Evolutionary conservation across 768 basidiomycete species (phyloP).

Genomic region (Antrodiella citrinella): DNA sequence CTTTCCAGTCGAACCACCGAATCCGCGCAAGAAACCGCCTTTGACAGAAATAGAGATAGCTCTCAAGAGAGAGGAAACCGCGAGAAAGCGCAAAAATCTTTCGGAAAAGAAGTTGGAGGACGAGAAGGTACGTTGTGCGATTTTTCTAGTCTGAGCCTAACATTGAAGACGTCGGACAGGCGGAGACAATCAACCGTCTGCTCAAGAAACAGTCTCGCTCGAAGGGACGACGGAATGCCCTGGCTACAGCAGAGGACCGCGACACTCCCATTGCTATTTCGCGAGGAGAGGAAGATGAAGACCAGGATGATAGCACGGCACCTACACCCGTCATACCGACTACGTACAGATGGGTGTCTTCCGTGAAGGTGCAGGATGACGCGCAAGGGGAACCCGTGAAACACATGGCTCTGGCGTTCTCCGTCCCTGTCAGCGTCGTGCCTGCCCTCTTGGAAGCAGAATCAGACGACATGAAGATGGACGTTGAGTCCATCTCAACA

Average conservation of each 20-base stretch:
- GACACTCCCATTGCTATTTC: conserved; percentile 25
- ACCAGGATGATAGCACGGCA: conserved; percentile 27
- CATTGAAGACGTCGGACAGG: conserved; percentile 29
- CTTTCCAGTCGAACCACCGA: conserved; percentile 22
- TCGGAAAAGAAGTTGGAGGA: conserved; percentile 81
- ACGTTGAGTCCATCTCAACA: conserved; percentile 6
- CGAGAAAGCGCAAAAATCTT: conserved; percentile 72
- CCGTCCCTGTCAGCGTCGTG: conserved; percentile 37
- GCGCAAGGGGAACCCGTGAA: conserved; percentile 7
- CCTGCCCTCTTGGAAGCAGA: conserved; percentile 4
- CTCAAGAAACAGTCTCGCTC: conserved; percentile 78
- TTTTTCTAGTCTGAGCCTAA: background rate
- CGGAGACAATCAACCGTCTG: conserved; percentile 83
- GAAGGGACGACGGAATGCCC: conserved; percentile 46
- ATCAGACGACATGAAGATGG: conserved; percentile 10
- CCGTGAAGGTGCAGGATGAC: conserved; percentile 26
- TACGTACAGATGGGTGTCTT: conserved; percentile 71
- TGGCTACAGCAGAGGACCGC: conserved; percentile 39
- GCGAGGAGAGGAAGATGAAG: conserved; percentile 32
- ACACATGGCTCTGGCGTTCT: conserved; percentile 43
- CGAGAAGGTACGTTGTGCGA: conserved; percentile 50
- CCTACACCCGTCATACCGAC: conserved; percentile 30
- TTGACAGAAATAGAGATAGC: conserved; percentile 69
- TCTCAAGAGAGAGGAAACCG: conserved; percentile 69
- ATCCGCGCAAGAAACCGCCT: conserved; percentile 51